Evolutionary conservation across 108 stramenopile species (phyloP).

Genomic region (Cylindrotheca fusiformis): DNA sequence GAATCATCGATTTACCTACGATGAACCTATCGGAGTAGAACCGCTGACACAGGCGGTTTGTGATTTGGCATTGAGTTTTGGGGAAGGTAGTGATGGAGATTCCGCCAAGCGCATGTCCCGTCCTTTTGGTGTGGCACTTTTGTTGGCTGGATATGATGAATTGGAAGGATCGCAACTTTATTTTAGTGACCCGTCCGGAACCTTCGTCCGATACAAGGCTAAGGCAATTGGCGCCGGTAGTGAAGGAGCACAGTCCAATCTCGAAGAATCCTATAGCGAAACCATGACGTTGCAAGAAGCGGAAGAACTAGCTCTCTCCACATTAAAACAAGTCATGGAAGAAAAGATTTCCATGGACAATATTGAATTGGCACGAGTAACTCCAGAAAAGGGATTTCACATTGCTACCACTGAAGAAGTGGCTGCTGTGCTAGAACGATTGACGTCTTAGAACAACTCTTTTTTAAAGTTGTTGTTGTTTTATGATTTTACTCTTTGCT

Average conservation of each 20-base stretch:
- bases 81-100: conserved; percentile 93
- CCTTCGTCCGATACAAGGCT: conserved; percentile 98
- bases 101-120: conserved; percentile 92
- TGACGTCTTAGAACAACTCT: conserved; percentile 32
- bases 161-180: conserved; percentile 94
- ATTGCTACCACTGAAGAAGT: conserved; percentile 86
- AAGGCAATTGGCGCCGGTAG: conserved; percentile 98
- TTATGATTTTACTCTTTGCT: neutral
- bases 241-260: conserved; percentile 95
- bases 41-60: conserved; percentile 98
- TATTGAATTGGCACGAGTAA: conserved; percentile 93
- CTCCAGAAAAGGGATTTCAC: conserved; percentile 89
- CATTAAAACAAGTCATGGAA: conserved; percentile 99
- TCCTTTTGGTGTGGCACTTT: conserved; percentile 98
- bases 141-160: conserved; percentile 95
- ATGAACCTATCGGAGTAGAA: conserved; percentile 98
- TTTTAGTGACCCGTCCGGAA: conserved; percentile 97
- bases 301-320: conserved; percentile 87
- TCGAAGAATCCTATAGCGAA: conserved; percentile 94
- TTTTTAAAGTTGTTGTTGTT: neutral
- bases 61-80: conserved; percentile 98
- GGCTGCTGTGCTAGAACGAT: conserved; percentile 69
- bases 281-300: conserved; percentile 94
- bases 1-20: conserved; percentile 97
- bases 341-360: conserved; percentile 97